These are phyloP conservation scores for Bisporella sp. DNA, from an alignment of 2,329 filamentous ascomycete species.

Conservation along the genomic window DNA sequence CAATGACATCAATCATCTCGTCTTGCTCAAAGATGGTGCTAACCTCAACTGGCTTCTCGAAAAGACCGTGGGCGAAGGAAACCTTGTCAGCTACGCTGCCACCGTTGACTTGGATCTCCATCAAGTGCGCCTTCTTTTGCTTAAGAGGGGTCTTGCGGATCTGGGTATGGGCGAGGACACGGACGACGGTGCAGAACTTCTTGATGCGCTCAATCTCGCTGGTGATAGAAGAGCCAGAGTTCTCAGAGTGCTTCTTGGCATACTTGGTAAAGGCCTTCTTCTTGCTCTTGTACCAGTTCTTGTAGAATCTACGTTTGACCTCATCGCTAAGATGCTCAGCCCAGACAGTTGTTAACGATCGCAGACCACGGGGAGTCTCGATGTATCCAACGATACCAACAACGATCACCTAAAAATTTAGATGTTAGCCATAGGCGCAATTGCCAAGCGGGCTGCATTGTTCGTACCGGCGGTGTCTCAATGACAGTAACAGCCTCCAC, in stretches of 20 bases:
- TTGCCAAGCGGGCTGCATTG: constrained; percentile 74
- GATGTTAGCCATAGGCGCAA: constrained; percentile 67
- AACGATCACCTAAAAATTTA: constrained; percentile 79
- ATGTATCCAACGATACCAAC: constrained; percentile 99
- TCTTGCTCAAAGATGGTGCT: constrained; percentile 96
- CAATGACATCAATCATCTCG: constrained; percentile 98
- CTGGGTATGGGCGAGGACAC: constrained; percentile 98
- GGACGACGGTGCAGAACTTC: constrained; percentile 99
- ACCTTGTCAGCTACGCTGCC: constrained; percentile 96
- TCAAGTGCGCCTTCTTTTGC: constrained; percentile 99
- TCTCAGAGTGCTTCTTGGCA: constrained; percentile 99
- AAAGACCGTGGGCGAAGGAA: constrained; percentile 86
- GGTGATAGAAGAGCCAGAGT: constrained; percentile 81
- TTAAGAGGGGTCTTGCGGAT: constrained; percentile 98
- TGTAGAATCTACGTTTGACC: constrained; percentile 99
- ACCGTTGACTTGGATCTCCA: constrained; percentile 99
- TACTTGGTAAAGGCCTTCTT: constrained; percentile 99
- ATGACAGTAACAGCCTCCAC: constrained; percentile 83
- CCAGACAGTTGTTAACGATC: constrained; percentile 99
- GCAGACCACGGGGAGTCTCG: constrained; percentile 98
- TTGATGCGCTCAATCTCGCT: constrained; percentile 99
- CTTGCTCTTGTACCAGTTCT: constrained; percentile 99
- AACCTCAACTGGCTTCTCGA: constrained; percentile 98
- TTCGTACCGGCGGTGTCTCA: constrained; percentile 92
- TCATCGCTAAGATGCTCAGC: constrained; percentile 98